Conservation (phyloP, 192 early-diverging fungal genomes). For the Backusella westeae region DNA sequence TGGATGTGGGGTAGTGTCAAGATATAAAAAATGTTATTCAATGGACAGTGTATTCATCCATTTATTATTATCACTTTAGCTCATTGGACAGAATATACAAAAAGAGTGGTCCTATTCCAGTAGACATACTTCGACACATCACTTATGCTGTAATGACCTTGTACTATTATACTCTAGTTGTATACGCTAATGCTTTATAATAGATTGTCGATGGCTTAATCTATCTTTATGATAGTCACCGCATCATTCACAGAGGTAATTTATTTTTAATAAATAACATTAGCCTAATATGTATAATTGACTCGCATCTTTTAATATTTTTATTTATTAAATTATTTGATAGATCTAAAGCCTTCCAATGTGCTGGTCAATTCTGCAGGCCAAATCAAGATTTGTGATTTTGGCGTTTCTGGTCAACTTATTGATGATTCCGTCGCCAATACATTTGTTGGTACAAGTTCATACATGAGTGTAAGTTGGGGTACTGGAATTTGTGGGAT, state of each 20-base stretch:
- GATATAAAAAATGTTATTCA: not conserved
- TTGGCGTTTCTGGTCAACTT: slow-evolving; percentile 91
- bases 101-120: slow-evolving; percentile 86
- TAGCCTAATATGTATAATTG: not conserved
- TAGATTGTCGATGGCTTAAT: slow-evolving; percentile 71
- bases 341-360: slow-evolving; percentile 86
- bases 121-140: slow-evolving; percentile 84
- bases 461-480: slow-evolving; percentile 73
- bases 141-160: slow-evolving; percentile 64
- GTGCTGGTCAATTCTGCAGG: slow-evolving; percentile 80
- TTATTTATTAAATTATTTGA: not conserved
- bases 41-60: not conserved
- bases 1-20: slow-evolving; percentile 75
- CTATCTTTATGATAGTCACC: slow-evolving; percentile 85
- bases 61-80: slow-evolving; percentile 24
- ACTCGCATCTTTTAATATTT: not conserved
- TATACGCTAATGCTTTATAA: not conserved
- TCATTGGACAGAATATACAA: slow-evolving; percentile 93
- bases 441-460: slow-evolving; percentile 84
- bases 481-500: too few relatives aligned
- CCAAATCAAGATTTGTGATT: slow-evolving; percentile 82
- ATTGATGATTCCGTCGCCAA: slow-evolving; percentile 77
- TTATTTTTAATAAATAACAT: not conserved
- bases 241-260: slow-evolving; percentile 93
- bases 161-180: not conserved